Evolutionary conservation across 2,329 filamentous ascomycete species (phyloP).

Genomic region (Pseudogymnoascus sp.): DNA sequence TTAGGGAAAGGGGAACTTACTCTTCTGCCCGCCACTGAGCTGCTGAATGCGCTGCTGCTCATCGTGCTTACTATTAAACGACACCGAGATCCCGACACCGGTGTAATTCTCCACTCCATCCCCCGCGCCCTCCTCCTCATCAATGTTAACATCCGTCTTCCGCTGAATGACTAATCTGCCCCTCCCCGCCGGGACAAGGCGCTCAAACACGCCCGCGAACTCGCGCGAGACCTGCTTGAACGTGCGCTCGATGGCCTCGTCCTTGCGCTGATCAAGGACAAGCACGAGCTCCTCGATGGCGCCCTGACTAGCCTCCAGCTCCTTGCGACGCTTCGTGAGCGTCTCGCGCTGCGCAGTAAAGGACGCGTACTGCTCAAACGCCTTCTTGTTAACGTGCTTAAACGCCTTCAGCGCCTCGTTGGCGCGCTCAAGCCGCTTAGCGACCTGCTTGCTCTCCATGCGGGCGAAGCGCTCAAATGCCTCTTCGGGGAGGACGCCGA

Average conservation of each 20-base stretch:
- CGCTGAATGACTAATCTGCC: conserved; percentile 89
- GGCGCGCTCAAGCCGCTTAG: conserved; percentile 73
- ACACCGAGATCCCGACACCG: conserved; percentile 92
- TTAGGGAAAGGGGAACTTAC: conserved; percentile 40
- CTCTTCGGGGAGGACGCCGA: conserved; percentile 89
- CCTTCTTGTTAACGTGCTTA: conserved; percentile 98
- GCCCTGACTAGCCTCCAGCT: conserved; percentile 75
- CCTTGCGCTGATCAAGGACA: conserved; percentile 88
- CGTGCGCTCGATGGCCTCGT: conserved; percentile 94
- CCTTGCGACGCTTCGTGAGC: conserved; percentile 72
- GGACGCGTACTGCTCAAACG: conserved; percentile 96
- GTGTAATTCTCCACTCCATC: conserved; percentile 87
- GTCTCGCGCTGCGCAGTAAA: conserved; percentile 89
- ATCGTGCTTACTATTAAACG: conserved; percentile 97
- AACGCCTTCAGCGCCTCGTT: conserved; percentile 94
- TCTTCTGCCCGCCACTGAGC: conserved; percentile 94
- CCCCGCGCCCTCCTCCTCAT: conserved; percentile 59
- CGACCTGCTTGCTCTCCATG: conserved; percentile 67
- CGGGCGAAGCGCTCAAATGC: conserved; percentile 86
- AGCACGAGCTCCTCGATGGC: conserved; percentile 90
- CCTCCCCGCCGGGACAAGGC: conserved; percentile 87
- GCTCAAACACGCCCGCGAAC: conserved; percentile 87
- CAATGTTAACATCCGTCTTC: conserved; percentile 62
- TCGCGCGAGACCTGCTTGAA: conserved; percentile 97
- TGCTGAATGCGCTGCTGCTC: conserved; percentile 98